Conservation (phyloP, 345 rosid species). For the Linum trigynum region DNA sequence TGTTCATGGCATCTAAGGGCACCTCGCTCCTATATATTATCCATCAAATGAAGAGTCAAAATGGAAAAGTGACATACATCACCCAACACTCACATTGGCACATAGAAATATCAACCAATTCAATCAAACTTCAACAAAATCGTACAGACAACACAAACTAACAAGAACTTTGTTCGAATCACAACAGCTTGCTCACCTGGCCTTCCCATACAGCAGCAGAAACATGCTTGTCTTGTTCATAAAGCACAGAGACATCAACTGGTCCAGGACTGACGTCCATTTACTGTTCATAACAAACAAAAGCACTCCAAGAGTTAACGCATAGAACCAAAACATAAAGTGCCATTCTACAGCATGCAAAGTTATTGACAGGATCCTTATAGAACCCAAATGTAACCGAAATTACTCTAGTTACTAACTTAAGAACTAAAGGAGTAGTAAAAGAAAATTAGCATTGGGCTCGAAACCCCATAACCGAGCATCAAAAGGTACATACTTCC, state of each 20-base stretch:
- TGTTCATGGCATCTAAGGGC: conserved; percentile 8
- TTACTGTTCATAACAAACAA: conserved; percentile 1
- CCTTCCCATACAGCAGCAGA: conserved; percentile 4
- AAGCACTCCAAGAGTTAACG: background rate
- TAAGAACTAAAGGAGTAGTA: too few species aligned
- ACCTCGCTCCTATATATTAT: conserved; percentile 5
- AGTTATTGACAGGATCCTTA: background rate
- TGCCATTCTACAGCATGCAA: background rate
- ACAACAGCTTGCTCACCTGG: conserved; percentile 29
- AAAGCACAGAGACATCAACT: conserved; percentile 32
- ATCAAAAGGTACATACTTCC: background rate
- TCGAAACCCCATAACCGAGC: too few species aligned
- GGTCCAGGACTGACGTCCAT: conserved; percentile 81
- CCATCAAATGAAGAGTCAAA: background rate
- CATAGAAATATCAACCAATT: too few species aligned
- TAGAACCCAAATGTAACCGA: too few species aligned
- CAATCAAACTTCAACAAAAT: too few species aligned
- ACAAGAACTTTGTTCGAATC: background rate
- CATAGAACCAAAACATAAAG: background rate
- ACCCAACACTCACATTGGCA: too few species aligned
- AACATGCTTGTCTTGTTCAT: background rate
- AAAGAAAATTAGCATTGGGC: too few species aligned
- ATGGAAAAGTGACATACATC: too few species aligned
- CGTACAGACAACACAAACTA: too few species aligned
- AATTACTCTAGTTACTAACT: too few species aligned